Percentiles rank a stretch among this genome's conserved stretches.
phyloP scores from a whole-genome alignment of 73 alveolate species.

The Strombidium stylifer region DNA sequence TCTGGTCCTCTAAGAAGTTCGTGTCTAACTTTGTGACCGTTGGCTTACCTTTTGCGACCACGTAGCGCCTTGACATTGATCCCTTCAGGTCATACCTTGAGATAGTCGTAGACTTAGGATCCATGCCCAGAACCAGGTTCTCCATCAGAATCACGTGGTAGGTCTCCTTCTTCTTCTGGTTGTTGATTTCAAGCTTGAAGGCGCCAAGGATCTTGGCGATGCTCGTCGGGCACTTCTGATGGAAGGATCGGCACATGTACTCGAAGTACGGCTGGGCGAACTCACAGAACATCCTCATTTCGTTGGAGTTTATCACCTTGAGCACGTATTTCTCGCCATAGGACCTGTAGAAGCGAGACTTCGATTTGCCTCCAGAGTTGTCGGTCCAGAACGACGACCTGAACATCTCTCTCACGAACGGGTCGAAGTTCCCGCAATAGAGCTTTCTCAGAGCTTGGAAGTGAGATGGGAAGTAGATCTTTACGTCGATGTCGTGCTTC shows the following conservation, averaged over 20 bases:
- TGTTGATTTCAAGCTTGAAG: conserved; percentile 25
- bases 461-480: conserved; percentile 36
- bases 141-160: conserved; percentile 45
- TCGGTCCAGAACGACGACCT: conserved; percentile 36
- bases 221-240: conserved; percentile 50
- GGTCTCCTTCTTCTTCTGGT: conserved; percentile 13
- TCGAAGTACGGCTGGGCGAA: conserved; percentile 59
- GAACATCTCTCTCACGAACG: conserved; percentile 27
- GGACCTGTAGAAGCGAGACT: conserved; percentile 39
- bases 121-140: conserved; percentile 47
- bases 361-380: conserved; percentile 57
- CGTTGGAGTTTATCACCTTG: conserved; percentile 52
- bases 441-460: conserved; percentile 54
- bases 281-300: conserved; percentile 55
- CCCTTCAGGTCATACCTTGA: conserved; percentile 57
- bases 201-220: conserved; percentile 48
- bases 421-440: conserved; percentile 25
- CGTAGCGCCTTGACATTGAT: conserved; percentile 26
- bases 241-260: conserved; percentile 47
- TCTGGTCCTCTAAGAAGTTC: conserved; percentile 34
- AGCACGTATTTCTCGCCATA: conserved; percentile 48
- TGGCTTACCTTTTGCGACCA: conserved; percentile 4
- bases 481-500: conserved; percentile 31
- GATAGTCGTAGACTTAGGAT: conserved; percentile 17
- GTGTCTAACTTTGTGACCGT: conserved; percentile 31